Percentiles rank a stretch among this genome's conserved stretches.
Evolutionary conservation across 257 asterid species (phyloP).

Genomic region (Parsonsia alboflavescens): DNA sequence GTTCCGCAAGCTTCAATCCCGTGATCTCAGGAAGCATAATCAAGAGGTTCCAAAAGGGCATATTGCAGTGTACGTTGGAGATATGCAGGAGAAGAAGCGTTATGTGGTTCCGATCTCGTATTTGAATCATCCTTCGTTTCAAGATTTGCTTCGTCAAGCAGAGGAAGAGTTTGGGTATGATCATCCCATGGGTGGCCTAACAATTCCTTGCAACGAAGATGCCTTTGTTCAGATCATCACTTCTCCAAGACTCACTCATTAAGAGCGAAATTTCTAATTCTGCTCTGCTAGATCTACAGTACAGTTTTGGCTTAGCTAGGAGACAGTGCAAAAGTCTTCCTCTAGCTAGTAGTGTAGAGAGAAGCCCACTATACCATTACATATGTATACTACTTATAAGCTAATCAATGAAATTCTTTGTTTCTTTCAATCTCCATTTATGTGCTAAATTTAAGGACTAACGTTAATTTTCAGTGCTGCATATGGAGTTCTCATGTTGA

Average conservation of each 20-base stretch:
- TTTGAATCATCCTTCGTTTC: conserved; percentile 26
- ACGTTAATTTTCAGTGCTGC: too few species aligned
- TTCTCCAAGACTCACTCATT: conserved; percentile 14
- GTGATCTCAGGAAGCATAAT: conserved; percentile 12
- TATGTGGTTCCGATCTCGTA: conserved; percentile 28
- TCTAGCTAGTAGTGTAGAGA: not conserved
- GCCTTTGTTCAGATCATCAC: conserved; percentile 19
- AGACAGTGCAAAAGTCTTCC: not conserved
- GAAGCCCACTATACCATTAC: not conserved
- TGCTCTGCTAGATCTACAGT: too few species aligned
- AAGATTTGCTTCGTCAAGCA: conserved; percentile 24
- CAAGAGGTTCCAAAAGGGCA: conserved; percentile 32
- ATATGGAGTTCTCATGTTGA: too few species aligned
- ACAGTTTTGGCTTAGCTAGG: not conserved
- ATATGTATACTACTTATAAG: too few species aligned
- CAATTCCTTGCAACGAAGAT: conserved; percentile 31
- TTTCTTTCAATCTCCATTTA: not conserved
- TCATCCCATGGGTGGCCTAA: conserved; percentile 29
- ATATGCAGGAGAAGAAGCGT: conserved; percentile 21
- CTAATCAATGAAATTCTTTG: not conserved
- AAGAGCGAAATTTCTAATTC: too few species aligned
- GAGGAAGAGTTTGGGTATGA: conserved; percentile 38
- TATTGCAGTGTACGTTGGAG: conserved; percentile 35
- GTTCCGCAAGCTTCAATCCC: conserved; percentile 27
- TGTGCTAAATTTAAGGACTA: too few species aligned